Percentiles rank a stretch among this genome's conserved stretches.
Conservation (phyloP, 352 stramenopile genomes). For the Phytophthora meadii region DNA sequence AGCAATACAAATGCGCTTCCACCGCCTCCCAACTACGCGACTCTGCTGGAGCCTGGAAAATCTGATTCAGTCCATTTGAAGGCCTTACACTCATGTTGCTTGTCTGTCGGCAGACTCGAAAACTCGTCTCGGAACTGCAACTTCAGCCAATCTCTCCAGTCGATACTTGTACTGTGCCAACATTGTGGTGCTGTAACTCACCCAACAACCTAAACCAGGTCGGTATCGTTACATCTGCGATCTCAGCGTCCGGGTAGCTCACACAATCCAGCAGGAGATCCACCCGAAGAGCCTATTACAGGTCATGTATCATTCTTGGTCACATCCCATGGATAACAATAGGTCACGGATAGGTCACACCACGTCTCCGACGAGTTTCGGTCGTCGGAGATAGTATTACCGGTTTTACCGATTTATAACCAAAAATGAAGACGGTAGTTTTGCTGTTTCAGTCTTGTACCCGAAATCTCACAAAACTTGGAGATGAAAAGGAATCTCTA, state of each 20-base stretch:
- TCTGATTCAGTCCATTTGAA: constrained; percentile 76
- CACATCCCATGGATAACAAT: no score
- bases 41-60: constrained; percentile 59
- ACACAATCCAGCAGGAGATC: constrained; percentile 91
- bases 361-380: no score
- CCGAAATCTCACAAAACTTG: no score
- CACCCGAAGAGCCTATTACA: no score
- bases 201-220: constrained; percentile 83
- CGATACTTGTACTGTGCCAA: constrained; percentile 53
- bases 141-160: constrained; percentile 75
- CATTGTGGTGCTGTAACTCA: constrained; percentile 44
- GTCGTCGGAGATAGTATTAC: no score
- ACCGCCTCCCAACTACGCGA: constrained; percentile 77
- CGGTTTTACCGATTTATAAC: no score
- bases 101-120: constrained; percentile 62
- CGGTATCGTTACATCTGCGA: constrained; percentile 83
- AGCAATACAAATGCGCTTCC: constrained; percentile 84
- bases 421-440: no score
- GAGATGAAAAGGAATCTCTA: no score
- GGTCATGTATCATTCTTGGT: no score
- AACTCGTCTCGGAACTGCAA: constrained; percentile 83
- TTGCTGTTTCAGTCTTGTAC: no score
- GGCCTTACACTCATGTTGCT: constrained; percentile 83
- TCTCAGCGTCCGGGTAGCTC: constrained; percentile 77
- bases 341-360: no score